Evolutionary conservation across 106 monocot species (phyloP).

Genomic region (Dendrobium chrysotoxum): DNA sequence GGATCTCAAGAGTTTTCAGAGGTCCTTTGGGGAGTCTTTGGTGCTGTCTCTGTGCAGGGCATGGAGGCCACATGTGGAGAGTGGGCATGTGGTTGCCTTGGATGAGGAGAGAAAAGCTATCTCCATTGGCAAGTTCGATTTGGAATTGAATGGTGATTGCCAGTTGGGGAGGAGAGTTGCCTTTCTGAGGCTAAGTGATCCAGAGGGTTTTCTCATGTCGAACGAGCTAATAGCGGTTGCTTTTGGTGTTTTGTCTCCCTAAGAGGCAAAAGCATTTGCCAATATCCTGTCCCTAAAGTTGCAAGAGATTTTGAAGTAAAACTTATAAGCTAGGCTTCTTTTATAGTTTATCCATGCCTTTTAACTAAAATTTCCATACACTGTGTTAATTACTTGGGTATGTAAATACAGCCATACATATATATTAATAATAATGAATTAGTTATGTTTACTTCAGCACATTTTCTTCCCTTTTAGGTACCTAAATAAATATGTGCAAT

Average conservation of each 20-base stretch:
- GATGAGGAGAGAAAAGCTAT: constrained; percentile 35
- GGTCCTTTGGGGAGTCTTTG: constrained; percentile 37
- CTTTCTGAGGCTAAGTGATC: constrained; percentile 73
- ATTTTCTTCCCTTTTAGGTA: too few relatives aligned
- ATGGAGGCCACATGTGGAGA: constrained; percentile 46
- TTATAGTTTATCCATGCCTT: not conserved
- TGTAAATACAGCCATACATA: not conserved
- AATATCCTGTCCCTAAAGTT: not conserved
- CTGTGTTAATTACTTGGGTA: not conserved
- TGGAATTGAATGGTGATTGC: constrained; percentile 9
- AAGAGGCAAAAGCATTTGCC: not conserved
- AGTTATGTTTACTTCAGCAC: too few relatives aligned
- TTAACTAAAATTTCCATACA: not conserved
- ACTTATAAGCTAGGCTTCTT: not conserved
- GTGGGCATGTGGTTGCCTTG: constrained; percentile 59
- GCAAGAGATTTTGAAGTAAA: not conserved
- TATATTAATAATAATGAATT: too few relatives aligned
- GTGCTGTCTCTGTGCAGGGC: constrained; percentile 33
- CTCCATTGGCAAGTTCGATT: constrained; percentile 15
- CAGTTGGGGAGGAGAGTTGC: constrained; percentile 10
- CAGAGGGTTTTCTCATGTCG: constrained; percentile 89
- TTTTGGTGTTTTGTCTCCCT: constrained; percentile 69
- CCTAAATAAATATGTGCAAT: too few relatives aligned
- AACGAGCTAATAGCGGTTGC: constrained; percentile 89
- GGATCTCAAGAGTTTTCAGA: constrained; percentile 44